A percentile compares a stretch with the other conserved stretches of the same genome.
phyloP scores from a whole-genome alignment of 2,329 filamentous ascomycete genomes.

The Ophiosphaerella korrae region DNA sequence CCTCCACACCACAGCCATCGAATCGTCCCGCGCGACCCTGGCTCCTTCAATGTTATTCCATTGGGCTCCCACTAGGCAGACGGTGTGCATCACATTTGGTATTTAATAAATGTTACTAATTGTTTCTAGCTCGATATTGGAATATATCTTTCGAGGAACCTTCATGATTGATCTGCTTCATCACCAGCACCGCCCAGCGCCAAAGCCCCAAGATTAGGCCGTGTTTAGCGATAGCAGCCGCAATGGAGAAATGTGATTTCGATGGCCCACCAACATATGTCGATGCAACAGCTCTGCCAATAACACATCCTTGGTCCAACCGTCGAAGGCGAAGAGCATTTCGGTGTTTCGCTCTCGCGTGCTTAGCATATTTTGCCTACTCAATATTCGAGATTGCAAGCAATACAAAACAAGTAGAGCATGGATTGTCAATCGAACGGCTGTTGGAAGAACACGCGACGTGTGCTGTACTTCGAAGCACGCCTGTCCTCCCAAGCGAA shows the following conservation, averaged over 20 bases:
- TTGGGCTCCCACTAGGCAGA: too few species aligned
- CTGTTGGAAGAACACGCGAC: constrained; percentile 61
- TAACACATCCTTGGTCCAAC: constrained; percentile 12
- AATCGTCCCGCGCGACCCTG: too few species aligned
- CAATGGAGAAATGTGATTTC: constrained; percentile 24
- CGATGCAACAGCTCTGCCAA: constrained; percentile 19
- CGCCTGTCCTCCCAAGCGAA: constrained; percentile 62
- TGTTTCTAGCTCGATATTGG: too few species aligned
- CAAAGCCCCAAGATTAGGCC: too few species aligned
- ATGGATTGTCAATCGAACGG: constrained; percentile 56
- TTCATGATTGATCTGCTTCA: too few species aligned
- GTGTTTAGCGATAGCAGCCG: background rate
- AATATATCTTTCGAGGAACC: too few species aligned
- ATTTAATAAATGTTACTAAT: too few species aligned
- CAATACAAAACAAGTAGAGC: constrained; percentile 18
- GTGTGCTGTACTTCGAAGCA: constrained; percentile 61
- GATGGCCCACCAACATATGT: constrained; percentile 29
- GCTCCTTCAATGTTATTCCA: too few species aligned
- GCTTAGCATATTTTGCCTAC: constrained; percentile 26
- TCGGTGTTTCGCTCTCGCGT: constrained; percentile 22
- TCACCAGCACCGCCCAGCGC: too few species aligned
- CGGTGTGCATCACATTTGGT: too few species aligned
- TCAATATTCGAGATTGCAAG: constrained; percentile 19
- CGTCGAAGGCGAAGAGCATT: constrained; percentile 23
- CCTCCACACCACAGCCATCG: too few species aligned